phyloP scores from a whole-genome alignment of 139 green algal species.

The Raphidocelis subcapitata region DNA sequence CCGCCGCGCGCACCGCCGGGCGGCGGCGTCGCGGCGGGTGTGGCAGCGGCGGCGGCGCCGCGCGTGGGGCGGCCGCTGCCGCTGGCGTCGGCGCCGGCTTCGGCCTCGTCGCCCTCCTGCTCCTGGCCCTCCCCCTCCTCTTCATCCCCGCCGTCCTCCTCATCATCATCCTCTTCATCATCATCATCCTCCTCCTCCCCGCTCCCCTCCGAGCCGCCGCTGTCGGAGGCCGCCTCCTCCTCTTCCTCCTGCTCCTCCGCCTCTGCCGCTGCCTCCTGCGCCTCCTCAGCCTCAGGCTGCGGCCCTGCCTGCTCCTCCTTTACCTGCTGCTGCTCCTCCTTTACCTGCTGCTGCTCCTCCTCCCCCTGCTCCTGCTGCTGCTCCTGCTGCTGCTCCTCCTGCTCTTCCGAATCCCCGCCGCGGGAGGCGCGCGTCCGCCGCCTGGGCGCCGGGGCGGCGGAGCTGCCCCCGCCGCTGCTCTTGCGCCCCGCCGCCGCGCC shows the following conservation, averaged over 20 bases:
- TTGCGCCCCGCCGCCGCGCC: neutral
- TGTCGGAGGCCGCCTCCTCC: neutral
- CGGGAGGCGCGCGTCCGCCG: too few species aligned
- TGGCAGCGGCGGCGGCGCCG: neutral
- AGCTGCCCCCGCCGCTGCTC: neutral
- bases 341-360: neutral
- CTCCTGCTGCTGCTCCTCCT: neutral
- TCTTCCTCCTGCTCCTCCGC: slow-evolving; percentile 20
- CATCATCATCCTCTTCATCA: slow-evolving; percentile 8
- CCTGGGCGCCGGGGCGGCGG: neutral
- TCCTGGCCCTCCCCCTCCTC: slow-evolving; percentile 25
- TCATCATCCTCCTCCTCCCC: slow-evolving; percentile 14
- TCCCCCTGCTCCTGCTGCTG: neutral
- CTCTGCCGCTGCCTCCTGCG: slow-evolving; percentile 7
- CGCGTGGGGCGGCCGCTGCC: too few species aligned
- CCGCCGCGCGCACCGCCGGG: neutral
- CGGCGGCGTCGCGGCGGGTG: neutral
- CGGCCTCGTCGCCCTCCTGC: neutral
- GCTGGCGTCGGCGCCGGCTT: neutral
- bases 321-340: neutral
- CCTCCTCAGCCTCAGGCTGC: neutral
- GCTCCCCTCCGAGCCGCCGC: neutral
- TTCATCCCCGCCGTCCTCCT: slow-evolving; percentile 5
- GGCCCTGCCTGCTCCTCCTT: slow-evolving; percentile 1
- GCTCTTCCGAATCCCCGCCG: neutral